Evolutionary conservation across 2,329 filamentous ascomycete species (phyloP), one percentile per base, ranked within the genome.

Genomic region (Diaporthe sp.): DNA sequence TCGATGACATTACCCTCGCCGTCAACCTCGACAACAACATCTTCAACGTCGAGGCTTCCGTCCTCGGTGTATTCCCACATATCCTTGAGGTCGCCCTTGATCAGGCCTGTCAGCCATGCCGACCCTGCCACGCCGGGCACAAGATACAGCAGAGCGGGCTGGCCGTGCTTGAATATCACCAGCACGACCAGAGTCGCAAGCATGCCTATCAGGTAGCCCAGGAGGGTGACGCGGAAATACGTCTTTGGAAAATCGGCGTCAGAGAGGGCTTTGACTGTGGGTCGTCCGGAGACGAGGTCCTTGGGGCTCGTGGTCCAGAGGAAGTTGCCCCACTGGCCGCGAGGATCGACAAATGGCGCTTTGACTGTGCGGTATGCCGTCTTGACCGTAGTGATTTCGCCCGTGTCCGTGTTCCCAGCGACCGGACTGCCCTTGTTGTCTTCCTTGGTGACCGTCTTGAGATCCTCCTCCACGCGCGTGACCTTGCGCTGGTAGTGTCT

Each of bases 121-220:
- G 93, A 90, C 1, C 90, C 87, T 7, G 98, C 85, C 0, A 98
- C 95, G 0, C 94, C 93, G 0, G 96, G 96, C 0, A 98, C 97
- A 9, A 99, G 91, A 82, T 98, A 98, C 19, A 99, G 86, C 44
- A 99, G 88, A 10, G 97, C 96, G 0, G 96, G 96, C 82, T 99
- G 96, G 3, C 94, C 95, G 77, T 95, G 95, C 62, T 93, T 89
- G 80, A 92, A 97, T 13, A 95, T 85, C 68, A 95, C 88, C 85
- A 98, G 93, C 80, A 95, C 94, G 0, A 89, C 86, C 25, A 98
- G 84, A 0, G 96, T 98, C 2, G 88, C 87, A 2, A 95, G 77
- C 92, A 98, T 94, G 0, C 95, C 96, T 4, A 92, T 65, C 0
- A 94, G 80, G 83, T 98, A 99, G 0, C 96, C 96, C 2, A 89